Evolutionary conservation across 1,139 yeast genomes (phyloP).

Genomic region (Geotrichum cucujoidarum): DNA sequence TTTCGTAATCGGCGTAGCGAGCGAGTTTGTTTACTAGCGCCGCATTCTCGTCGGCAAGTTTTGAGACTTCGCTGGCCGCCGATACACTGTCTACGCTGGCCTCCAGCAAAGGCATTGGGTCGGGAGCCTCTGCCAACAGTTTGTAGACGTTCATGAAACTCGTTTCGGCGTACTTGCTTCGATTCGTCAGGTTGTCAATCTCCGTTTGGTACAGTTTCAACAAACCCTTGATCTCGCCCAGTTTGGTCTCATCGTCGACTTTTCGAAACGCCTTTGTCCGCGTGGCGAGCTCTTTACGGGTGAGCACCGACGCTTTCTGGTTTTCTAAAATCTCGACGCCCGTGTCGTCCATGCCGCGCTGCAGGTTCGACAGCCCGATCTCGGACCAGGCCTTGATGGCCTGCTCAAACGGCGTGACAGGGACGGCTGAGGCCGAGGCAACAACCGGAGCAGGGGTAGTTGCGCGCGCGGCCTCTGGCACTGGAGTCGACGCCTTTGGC

Average conservation of each 20-base stretch:
- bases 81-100: constrained; percentile 65
- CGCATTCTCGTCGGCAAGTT: constrained; percentile 51
- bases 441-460: background rate
- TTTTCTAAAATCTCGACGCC: constrained; percentile 67
- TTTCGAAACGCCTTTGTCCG: constrained; percentile 80
- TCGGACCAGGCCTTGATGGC: constrained; percentile 78
- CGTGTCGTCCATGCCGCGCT: constrained; percentile 65
- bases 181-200: constrained; percentile 73
- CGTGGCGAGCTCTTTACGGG: constrained; percentile 71
- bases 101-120: constrained; percentile 78
- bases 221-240: constrained; percentile 58
- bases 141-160: constrained; percentile 72
- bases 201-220: constrained; percentile 83
- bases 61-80: constrained; percentile 51
- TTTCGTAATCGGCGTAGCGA: constrained; percentile 72
- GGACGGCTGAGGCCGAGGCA: background rate
- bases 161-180: constrained; percentile 69
- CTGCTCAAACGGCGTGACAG: constrained; percentile 42
- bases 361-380: constrained; percentile 63
- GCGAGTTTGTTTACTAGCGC: constrained; percentile 57
- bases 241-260: constrained; percentile 58
- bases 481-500: background rate
- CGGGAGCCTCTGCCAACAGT: constrained; percentile 82
- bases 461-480: background rate
- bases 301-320: constrained; percentile 60